A percentile compares a stretch with the other conserved stretches of the same genome.
Conservation (phyloP, 75 land plant species). For the Pseudotsuga menziesii region DNA sequence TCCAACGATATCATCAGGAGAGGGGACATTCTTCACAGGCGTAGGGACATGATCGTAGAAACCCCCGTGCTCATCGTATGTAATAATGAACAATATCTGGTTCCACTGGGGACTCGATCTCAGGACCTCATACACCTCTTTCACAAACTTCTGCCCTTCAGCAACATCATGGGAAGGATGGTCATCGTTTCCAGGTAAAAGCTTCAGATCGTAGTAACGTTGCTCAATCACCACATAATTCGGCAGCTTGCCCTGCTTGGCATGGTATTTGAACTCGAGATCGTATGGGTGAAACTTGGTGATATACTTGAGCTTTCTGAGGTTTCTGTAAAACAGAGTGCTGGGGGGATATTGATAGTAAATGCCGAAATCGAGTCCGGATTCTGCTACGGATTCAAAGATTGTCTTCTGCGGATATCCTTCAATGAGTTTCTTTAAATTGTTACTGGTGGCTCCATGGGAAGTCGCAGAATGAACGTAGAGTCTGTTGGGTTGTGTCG, state of each 20-base stretch:
- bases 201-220: slow-evolving; percentile 58
- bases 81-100: slow-evolving; percentile 52
- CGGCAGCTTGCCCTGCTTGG: slow-evolving; percentile 53
- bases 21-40: slow-evolving; percentile 54
- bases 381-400: slow-evolving; percentile 38
- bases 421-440: slow-evolving; percentile 12
- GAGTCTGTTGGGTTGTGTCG: slow-evolving; percentile 58
- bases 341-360: slow-evolving; percentile 71
- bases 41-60: slow-evolving; percentile 83
- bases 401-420: slow-evolving; percentile 62
- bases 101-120: slow-evolving; percentile 79
- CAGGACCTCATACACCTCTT: slow-evolving; percentile 74
- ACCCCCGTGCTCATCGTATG: slow-evolving; percentile 83
- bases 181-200: too few species aligned
- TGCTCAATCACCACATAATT: slow-evolving; percentile 76
- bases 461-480: slow-evolving; percentile 60
- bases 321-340: slow-evolving; percentile 61
- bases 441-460: slow-evolving; percentile 42
- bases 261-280: slow-evolving; percentile 41
- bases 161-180: too few species aligned
- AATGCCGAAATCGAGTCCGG: slow-evolving; percentile 49
- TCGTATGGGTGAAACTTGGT: slow-evolving; percentile 42
- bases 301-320: slow-evolving; percentile 57
- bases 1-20: slow-evolving; percentile 59
- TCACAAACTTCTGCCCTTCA: slow-evolving; percentile 60